These are phyloP conservation scores for Colletotrichum sp. DNA, from an alignment of 2,329 filamentous ascomycete species.

Conservation along the genomic window DNA sequence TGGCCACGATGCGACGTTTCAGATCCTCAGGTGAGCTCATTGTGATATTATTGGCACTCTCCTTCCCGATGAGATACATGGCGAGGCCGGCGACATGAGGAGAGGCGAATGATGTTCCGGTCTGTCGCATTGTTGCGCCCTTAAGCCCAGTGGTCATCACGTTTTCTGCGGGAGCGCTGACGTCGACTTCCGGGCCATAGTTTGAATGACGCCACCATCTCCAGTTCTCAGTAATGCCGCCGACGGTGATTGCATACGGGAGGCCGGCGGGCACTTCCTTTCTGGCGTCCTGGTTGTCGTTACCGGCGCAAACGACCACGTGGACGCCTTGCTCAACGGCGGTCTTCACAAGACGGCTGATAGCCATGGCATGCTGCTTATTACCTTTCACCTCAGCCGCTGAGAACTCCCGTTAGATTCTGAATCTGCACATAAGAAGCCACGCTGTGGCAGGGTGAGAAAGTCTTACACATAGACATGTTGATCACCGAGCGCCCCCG, in stretches of 20 bases:
- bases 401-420: background rate
- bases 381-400: no score
- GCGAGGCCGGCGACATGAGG: slow-evolving; percentile 23
- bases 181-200: slow-evolving; percentile 49
- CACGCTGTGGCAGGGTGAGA: background rate
- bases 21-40: slow-evolving; percentile 47
- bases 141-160: slow-evolving; percentile 49
- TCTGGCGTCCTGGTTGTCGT: slow-evolving; percentile 40
- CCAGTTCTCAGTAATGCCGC: slow-evolving; percentile 46
- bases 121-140: slow-evolving; percentile 42
- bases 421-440: background rate
- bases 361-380: no score
- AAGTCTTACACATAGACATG: slow-evolving; percentile 43
- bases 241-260: slow-evolving; percentile 55
- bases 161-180: slow-evolving; percentile 53
- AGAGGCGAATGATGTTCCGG: slow-evolving; percentile 41
- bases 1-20: slow-evolving; percentile 48
- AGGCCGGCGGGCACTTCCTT: slow-evolving; percentile 53
- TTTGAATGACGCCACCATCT: slow-evolving; percentile 53
- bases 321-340: slow-evolving; percentile 52
- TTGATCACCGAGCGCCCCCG: slow-evolving; percentile 41
- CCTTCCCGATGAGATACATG: slow-evolving; percentile 19
- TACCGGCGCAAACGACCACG: slow-evolving; percentile 60
- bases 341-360: slow-evolving; percentile 38
- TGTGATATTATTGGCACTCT: slow-evolving; percentile 36